Conservation (phyloP, 257 asterid species). For the Leonotis leonurus region DNA sequence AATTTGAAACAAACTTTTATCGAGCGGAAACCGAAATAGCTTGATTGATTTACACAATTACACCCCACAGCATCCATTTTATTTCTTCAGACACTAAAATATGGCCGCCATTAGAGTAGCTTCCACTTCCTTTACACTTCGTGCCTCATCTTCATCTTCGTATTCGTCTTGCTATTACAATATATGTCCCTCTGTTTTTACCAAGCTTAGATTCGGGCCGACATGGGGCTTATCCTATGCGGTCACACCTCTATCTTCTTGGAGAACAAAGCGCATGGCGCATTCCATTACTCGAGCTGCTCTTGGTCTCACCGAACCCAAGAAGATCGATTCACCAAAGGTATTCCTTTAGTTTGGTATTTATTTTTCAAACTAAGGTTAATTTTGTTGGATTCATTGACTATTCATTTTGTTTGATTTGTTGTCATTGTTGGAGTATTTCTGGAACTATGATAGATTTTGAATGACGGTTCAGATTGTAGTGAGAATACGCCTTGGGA, state of each 20-base stretch:
- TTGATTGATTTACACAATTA: background rate
- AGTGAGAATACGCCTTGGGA: background rate
- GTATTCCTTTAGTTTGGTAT: slow-evolving; percentile 14
- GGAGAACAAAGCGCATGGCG: slow-evolving; percentile 40
- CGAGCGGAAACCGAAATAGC: too few relatives aligned
- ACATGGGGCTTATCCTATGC: slow-evolving; percentile 23
- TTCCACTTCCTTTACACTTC: slow-evolving; percentile 27
- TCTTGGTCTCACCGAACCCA: slow-evolving; percentile 55
- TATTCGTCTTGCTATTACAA: slow-evolving; percentile 13
- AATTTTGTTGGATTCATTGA: background rate
- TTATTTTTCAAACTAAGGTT: background rate
- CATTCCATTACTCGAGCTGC: slow-evolving; percentile 49
- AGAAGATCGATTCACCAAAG: slow-evolving; percentile 34
- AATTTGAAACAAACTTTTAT: too few relatives aligned
- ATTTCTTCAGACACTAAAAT: too few relatives aligned
- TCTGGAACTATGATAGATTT: background rate
- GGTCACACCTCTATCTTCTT: slow-evolving; percentile 10
- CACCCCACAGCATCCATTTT: too few relatives aligned
- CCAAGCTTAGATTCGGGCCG: slow-evolving; percentile 24
- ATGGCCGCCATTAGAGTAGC: slow-evolving; percentile 48
- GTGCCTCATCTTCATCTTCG: slow-evolving; percentile 26
- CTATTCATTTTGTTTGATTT: background rate
- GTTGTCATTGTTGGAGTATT: background rate
- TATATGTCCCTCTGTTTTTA: slow-evolving; percentile 31
- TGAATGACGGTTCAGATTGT: background rate